Evolutionary conservation across 257 asterid genomes (phyloP).

Genomic region (Przewalskia tangutica): DNA sequence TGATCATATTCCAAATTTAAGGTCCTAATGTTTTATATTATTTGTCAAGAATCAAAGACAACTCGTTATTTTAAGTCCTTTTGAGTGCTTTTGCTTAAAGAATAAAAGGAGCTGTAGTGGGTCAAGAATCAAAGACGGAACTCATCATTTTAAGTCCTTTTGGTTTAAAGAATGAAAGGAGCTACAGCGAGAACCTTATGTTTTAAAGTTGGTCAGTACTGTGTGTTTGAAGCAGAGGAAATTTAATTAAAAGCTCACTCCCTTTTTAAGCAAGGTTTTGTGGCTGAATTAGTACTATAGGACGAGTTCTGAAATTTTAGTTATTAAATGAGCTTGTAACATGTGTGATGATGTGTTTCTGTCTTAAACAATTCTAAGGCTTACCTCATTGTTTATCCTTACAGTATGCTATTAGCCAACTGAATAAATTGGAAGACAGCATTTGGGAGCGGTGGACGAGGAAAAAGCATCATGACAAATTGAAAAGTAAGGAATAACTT

Average conservation of each 20-base stretch:
- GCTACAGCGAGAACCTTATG: neutral
- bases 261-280: neutral
- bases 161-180: neutral
- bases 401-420: slow-evolving; percentile 86
- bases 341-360: neutral
- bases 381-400: slow-evolving; percentile 11
- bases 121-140: neutral
- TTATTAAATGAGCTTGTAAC: neutral
- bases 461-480: slow-evolving; percentile 33
- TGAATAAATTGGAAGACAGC: slow-evolving; percentile 88
- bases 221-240: neutral
- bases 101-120: neutral
- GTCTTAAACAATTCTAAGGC: slow-evolving; percentile 16
- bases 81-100: too few species aligned
- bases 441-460: slow-evolving; percentile 78
- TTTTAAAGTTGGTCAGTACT: neutral
- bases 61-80: too few species aligned
- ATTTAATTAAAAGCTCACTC: neutral
- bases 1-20: neutral
- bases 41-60: neutral
- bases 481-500: slow-evolving; percentile 29
- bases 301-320: neutral
- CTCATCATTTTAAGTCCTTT: neutral
- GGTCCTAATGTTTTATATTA: neutral
- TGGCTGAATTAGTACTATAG: too few species aligned